Conservation (phyloP, 148 eudicot species). For the Arbutus unedo region DNA sequence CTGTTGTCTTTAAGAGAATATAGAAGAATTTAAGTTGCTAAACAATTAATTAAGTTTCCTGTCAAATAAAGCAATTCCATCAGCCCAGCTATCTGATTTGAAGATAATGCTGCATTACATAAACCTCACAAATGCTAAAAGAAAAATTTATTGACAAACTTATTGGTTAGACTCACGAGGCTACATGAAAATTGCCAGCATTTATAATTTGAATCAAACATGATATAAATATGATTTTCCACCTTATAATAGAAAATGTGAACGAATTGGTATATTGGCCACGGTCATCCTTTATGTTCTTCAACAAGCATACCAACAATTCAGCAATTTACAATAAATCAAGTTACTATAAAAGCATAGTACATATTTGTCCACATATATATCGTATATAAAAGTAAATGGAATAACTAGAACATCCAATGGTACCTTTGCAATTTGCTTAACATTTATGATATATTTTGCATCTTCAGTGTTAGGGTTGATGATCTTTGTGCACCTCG, state of each 20-base stretch:
- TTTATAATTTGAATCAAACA: neutral
- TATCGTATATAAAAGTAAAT: neutral
- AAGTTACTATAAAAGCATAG: neutral
- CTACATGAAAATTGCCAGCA: neutral
- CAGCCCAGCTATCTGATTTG: neutral
- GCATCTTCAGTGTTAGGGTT: constrained; percentile 97
- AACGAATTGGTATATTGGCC: neutral
- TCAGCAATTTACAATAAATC: neutral
- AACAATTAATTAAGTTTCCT: neutral
- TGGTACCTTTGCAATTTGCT: constrained; percentile 88
- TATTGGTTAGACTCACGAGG: neutral
- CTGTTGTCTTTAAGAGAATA: neutral
- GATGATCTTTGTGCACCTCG: constrained; percentile 96
- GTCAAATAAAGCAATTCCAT: neutral
- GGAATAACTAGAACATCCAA: neutral
- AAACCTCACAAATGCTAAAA: neutral
- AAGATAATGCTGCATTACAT: neutral
- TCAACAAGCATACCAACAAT: neutral
- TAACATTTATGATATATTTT: constrained; percentile 87
- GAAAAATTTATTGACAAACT: neutral
- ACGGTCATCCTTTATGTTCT: neutral
- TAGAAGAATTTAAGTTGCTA: neutral
- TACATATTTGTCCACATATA: no score
- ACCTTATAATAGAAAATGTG: neutral
- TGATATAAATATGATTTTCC: neutral